Evolutionary conservation across 768 basidiomycete genomes (phyloP).

Genomic region (Tulasnella sp.): DNA sequence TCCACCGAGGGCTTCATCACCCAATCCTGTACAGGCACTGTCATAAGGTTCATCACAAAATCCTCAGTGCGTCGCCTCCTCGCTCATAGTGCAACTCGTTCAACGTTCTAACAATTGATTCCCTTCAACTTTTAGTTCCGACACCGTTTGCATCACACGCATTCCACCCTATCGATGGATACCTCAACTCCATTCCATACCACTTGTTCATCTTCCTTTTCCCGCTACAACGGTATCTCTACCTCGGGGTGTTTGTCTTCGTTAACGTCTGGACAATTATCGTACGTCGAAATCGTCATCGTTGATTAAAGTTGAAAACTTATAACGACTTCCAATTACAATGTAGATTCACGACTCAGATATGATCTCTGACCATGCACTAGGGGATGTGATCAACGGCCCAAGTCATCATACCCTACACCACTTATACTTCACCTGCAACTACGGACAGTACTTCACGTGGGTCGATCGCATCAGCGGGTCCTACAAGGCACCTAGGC

Average conservation of each 20-base stretch:
- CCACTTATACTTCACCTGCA: slow-evolving; percentile 93
- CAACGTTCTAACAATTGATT: neutral
- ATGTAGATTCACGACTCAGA: slow-evolving; percentile 92
- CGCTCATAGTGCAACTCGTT: neutral
- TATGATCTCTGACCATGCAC: slow-evolving; percentile 86
- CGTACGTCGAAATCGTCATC: slow-evolving; percentile 35
- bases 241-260: slow-evolving; percentile 76
- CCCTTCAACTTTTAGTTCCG: slow-evolving; percentile 48
- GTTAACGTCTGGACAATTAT: slow-evolving; percentile 94
- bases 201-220: slow-evolving; percentile 86
- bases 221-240: slow-evolving; percentile 77
- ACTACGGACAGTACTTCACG: slow-evolving; percentile 97
- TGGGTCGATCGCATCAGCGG: slow-evolving; percentile 78
- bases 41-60: slow-evolving; percentile 98
- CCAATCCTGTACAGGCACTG: slow-evolving; percentile 79
- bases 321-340: neutral
- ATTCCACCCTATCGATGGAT: slow-evolving; percentile 95
- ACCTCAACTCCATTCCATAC: slow-evolving; percentile 87
- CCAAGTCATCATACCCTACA: slow-evolving; percentile 97
- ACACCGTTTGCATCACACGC: slow-evolving; percentile 97
- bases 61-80: slow-evolving; percentile 63
- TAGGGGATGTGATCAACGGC: slow-evolving; percentile 91
- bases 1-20: slow-evolving; percentile 83
- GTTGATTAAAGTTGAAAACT: neutral
- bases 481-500: slow-evolving; percentile 83